Base-by-base conservation (phyloP, 306 rosid species). In the Rosa multiflora region DNA sequence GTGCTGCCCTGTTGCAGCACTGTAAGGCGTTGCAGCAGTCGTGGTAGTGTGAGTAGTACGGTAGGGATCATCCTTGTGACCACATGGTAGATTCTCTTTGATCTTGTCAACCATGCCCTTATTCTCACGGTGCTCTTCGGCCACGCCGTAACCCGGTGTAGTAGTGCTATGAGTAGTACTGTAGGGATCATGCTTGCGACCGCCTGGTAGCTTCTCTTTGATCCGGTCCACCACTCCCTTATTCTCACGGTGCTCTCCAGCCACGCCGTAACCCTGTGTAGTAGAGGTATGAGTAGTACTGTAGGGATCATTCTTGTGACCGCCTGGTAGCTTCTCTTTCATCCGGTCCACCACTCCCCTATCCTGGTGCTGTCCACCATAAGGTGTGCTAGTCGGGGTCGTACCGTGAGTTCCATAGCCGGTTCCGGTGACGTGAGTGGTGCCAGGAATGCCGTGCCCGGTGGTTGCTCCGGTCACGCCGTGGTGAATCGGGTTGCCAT, bases 11-110 rank as follows among this genome's bases (percentile, higher is more conserved):
- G 14, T 17, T 17, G 58, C 17, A 3, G 53, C 21, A 8, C 64
- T 32, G 64, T 58, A 58, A n/a, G 9, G 29, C 11, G 64, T 12
- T 71, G 62, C 59, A 15, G 29, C 32, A 15, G 63, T 13, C 51
- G 59, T 23, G 23, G 58, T 17, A 6, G 26, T 62, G 15, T 67
- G 26, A n/a, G 72, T 8, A 3, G 77, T 61, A 0, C 59, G 62
- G 5, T 64, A 39, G 1, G 11, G 37, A 4, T 66, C 26, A 8
- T 66, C 78, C 18, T 85, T 73, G 17, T 77, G 56, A 3, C 63
- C 74, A 2, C 88, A 86, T 1, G 86, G 77, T 32, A 82, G 76
- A 79, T 75, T 81, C 17, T 88, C 89, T 74, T 85, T 88, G 74
- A 88, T 71, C 83, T 83, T 88, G 44, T 81, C 85, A 76, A 80